Evolutionary conservation across 2,329 filamentous ascomycete genomes (phyloP).

Genomic region (Xylaria sp.): DNA sequence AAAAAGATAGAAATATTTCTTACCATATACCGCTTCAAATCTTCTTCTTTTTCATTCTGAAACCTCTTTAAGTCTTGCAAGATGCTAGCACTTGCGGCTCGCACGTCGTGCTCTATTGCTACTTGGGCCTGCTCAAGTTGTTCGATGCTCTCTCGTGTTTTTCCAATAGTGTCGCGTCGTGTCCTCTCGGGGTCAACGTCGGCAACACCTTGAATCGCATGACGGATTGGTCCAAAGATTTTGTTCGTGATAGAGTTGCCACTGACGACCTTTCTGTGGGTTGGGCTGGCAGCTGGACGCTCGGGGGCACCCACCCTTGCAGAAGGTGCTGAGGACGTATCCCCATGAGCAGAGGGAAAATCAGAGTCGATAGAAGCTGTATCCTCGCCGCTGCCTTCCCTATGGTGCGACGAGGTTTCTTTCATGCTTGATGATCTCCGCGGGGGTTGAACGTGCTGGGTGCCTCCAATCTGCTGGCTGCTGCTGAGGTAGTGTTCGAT

Average conservation of each 20-base stretch:
- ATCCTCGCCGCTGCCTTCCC: constrained; percentile 74
- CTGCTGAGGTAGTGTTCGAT: constrained; percentile 92
- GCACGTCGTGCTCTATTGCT: constrained; percentile 89
- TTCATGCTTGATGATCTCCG: constrained; percentile 72
- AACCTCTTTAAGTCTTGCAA: constrained; percentile 91
- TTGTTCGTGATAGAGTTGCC: constrained; percentile 92
- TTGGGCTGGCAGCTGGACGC: constrained; percentile 57
- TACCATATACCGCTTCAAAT: constrained; percentile 95
- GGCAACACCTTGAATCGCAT: constrained; percentile 95
- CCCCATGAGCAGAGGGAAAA: constrained; percentile 89
- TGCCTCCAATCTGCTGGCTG: constrained; percentile 66
- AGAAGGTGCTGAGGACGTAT: constrained; percentile 73
- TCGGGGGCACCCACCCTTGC: constrained; percentile 77
- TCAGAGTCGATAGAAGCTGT: constrained; percentile 94
- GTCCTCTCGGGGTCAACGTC: constrained; percentile 96
- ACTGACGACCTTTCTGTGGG: constrained; percentile 83
- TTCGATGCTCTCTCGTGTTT: constrained; percentile 87
- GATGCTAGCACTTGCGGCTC: constrained; percentile 88
- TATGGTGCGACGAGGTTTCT: constrained; percentile 60
- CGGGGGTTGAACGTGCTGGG: constrained; percentile 60
- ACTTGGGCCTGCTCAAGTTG: constrained; percentile 91
- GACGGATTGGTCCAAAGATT: constrained; percentile 93
- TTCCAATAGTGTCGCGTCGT: constrained; percentile 90
- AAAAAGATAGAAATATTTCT: constrained; percentile 50
- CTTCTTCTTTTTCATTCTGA: constrained; percentile 94